Evolutionary conservation across 768 basidiomycete genomes (phyloP).

Genomic region (Mycena alexandri): DNA sequence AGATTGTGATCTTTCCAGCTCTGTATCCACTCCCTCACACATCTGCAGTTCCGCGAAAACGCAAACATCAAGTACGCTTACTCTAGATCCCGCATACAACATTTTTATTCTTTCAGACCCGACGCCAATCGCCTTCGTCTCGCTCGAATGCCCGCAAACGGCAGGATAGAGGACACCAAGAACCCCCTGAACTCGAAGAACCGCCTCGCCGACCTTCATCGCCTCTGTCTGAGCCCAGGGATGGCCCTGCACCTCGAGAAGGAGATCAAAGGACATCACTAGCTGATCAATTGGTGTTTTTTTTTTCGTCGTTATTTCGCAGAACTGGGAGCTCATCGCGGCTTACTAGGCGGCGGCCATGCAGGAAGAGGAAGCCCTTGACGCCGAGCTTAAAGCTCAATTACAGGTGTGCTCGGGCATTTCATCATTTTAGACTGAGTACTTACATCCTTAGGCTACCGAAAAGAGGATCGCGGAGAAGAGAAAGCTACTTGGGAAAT

Average conservation of each 20-base stretch:
- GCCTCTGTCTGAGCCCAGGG: background rate
- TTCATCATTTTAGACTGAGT: background rate
- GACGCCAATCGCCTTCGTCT: background rate
- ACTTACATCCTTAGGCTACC: background rate
- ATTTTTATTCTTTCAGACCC: background rate
- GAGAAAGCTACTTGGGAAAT: conserved; percentile 3
- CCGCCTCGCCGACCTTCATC: background rate
- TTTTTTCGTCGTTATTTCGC: background rate
- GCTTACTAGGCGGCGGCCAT: conserved; percentile 1
- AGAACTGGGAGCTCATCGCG: background rate
- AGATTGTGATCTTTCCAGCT: background rate
- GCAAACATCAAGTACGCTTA: conserved; percentile 1
- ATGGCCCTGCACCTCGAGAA: too few relatives aligned
- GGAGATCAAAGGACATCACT: background rate
- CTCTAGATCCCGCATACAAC: background rate
- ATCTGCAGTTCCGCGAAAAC: conserved; percentile 17
- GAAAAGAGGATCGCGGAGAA: conserved; percentile 16
- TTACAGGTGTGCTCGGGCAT: background rate
- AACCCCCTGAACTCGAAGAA: background rate
- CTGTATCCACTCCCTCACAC: background rate
- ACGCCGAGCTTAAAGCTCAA: conserved; percentile 3
- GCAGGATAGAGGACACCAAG: background rate
- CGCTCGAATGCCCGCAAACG: background rate
- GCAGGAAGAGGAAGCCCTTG: conserved; percentile 16
- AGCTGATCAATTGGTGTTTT: conserved; percentile 1